Evolutionary conservation across 2,329 filamentous ascomycete species (phyloP).

Genomic region (Nemania abortiva): DNA sequence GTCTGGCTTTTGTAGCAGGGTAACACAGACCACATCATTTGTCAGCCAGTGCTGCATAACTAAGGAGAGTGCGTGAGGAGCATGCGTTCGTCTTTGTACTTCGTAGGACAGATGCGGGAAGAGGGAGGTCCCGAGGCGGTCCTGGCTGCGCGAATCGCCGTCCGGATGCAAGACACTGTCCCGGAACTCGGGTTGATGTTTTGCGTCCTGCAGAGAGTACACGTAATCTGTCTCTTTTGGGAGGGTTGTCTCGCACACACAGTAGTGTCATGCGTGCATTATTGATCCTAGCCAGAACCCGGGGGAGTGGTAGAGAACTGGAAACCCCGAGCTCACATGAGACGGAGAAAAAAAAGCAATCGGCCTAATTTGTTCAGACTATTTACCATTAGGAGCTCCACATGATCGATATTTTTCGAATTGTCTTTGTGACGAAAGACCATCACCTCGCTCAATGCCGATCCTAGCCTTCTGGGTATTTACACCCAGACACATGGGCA

Average conservation of each 20-base stretch:
- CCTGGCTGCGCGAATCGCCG: background rate
- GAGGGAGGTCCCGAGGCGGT: background rate
- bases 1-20: background rate
- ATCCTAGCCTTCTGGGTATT: background rate
- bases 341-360: background rate
- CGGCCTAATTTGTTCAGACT: background rate
- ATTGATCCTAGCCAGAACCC: background rate
- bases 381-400: background rate
- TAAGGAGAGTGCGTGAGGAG: background rate
- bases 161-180: background rate
- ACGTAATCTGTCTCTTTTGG: background rate
- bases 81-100: background rate
- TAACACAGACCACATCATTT: background rate
- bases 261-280: conserved; percentile 1
- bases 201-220: background rate
- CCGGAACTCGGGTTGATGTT: background rate
- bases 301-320: background rate
- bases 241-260: background rate
- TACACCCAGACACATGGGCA: background rate
- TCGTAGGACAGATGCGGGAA: background rate
- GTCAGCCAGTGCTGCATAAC: background rate
- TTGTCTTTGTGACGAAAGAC: background rate
- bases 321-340: conserved; percentile 1
- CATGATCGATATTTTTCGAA: background rate
- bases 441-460: background rate